Percentiles rank a stretch among this genome's conserved stretches.
These are phyloP conservation scores for Raphanus sativus DNA, from an alignment of 345 rosid genomes.

Conservation along the genomic window DNA sequence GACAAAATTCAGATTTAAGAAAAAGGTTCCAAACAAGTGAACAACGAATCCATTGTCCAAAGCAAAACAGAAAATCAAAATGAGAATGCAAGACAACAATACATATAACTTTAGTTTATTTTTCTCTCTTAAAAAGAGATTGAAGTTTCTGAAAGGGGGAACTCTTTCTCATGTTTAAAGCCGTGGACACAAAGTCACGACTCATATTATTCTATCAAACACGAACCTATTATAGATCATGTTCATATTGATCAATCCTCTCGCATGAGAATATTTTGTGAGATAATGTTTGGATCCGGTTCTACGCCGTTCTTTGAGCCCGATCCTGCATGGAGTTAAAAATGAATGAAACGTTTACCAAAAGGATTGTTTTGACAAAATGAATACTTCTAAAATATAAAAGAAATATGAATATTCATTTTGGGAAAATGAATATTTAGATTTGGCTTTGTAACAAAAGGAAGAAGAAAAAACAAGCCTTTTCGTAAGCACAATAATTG, in stretches of 20 bases:
- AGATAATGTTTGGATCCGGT: slow-evolving; percentile 7
- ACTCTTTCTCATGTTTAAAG: slow-evolving; percentile 23
- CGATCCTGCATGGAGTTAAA: slow-evolving; percentile 18
- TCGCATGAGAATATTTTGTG: not conserved
- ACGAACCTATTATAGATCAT: slow-evolving; percentile 4
- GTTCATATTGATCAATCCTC: slow-evolving; percentile 9
- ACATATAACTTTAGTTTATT: not conserved
- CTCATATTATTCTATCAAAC: slow-evolving; percentile 5
- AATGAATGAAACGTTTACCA: not conserved
- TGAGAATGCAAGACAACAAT: slow-evolving; percentile 6
- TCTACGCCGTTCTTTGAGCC: slow-evolving; percentile 8
- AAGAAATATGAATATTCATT: not conserved
- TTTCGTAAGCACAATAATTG: not conserved
- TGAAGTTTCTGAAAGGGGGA: slow-evolving; percentile 41
- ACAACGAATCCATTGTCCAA: not conserved
- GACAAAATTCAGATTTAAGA: not conserved
- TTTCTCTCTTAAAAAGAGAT: slow-evolving; percentile 12
- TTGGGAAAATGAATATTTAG: not conserved
- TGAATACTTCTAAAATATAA: no score
- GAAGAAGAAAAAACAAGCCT: not conserved
- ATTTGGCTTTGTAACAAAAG: not conserved
- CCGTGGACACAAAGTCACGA: not conserved
- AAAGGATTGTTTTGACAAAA: no score
- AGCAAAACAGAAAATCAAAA: slow-evolving; percentile 3
- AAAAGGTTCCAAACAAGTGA: not conserved